Percentiles rank a stretch among this genome's conserved stretches.
phyloP scores from a whole-genome alignment of 306 rosid species.

The Ziziphus jujuba region DNA sequence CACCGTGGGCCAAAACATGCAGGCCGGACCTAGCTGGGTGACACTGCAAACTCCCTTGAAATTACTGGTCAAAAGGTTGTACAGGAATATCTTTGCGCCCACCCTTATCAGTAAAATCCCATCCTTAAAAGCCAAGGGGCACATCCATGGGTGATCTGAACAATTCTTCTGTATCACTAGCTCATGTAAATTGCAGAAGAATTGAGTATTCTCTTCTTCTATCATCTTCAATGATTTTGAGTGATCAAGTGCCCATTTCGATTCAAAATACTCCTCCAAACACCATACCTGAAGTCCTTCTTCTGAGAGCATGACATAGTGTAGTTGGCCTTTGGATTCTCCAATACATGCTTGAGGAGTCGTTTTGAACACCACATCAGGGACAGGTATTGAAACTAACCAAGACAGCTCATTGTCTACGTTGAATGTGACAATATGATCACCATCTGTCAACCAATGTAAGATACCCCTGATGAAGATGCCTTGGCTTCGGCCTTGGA shows the following conservation, averaged over 20 bases:
- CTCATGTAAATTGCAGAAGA: constrained; percentile 34
- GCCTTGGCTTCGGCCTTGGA: constrained; percentile 40
- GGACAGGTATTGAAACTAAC: constrained; percentile 49
- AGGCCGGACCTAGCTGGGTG: constrained; percentile 35
- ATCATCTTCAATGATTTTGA: constrained; percentile 38
- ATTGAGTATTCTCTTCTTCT: constrained; percentile 41
- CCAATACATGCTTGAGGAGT: constrained; percentile 56
- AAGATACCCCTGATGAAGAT: constrained; percentile 38
- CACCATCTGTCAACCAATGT: constrained; percentile 57
- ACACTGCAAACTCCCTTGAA: constrained; percentile 32
- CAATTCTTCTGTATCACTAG: constrained; percentile 15
- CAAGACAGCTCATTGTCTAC: constrained; percentile 47
- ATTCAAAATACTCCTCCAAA: constrained; percentile 57
- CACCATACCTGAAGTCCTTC: constrained; percentile 55
- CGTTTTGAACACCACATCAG: constrained; percentile 22
- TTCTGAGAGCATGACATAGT: constrained; percentile 53
- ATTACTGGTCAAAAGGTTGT: constrained; percentile 32
- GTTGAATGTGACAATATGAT: constrained; percentile 46
- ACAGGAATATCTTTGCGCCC: constrained; percentile 29
- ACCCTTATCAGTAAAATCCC: constrained; percentile 52
- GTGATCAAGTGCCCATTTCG: constrained; percentile 41
- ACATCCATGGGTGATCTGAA: constrained; percentile 45
- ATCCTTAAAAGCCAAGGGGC: constrained; percentile 51
- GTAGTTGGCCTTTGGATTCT: constrained; percentile 46
- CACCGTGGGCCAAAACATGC: constrained; percentile 35